Percentiles rank a stretch among this genome's conserved stretches.
Conservation (phyloP, 108 stramenopile species). For the Cyclotella choctawhatcheeana region DNA sequence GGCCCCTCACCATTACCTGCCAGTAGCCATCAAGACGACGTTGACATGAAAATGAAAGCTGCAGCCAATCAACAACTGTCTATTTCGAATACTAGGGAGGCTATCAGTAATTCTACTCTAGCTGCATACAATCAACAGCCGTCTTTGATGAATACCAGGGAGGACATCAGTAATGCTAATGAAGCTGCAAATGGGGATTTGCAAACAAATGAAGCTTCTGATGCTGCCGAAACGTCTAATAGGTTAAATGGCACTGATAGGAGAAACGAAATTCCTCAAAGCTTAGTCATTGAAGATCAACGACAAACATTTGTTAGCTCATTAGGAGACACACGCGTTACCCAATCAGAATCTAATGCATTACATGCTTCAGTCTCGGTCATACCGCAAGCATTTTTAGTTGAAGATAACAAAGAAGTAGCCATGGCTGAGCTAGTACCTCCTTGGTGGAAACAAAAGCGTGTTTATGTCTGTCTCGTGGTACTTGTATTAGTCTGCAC, state of each 20-base stretch:
- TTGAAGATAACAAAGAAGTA: conserved; percentile 3
- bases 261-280: not conserved
- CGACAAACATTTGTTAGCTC: conserved; percentile 4
- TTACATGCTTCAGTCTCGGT: not conserved
- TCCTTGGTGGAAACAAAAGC: conserved; percentile 16
- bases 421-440: conserved; percentile 4
- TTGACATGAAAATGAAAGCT: too few relatives aligned
- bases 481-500: not conserved
- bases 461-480: not conserved
- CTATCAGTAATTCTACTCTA: too few relatives aligned
- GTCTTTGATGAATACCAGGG: too few relatives aligned
- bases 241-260: not conserved
- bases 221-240: not conserved
- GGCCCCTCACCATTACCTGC: too few relatives aligned
- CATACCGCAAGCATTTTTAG: conserved; percentile 14
- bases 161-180: too few relatives aligned
- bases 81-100: too few relatives aligned
- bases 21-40: too few relatives aligned
- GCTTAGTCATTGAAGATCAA: conserved; percentile 6
- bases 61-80: too few relatives aligned
- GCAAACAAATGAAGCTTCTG: not conserved
- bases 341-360: not conserved
- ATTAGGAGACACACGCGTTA: not conserved
- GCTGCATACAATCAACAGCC: too few relatives aligned
- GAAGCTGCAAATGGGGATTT: too few relatives aligned